phyloP scores from a whole-genome alignment of 2,329 filamentous ascomycete genomes.

The Xylaria sp. region DNA sequence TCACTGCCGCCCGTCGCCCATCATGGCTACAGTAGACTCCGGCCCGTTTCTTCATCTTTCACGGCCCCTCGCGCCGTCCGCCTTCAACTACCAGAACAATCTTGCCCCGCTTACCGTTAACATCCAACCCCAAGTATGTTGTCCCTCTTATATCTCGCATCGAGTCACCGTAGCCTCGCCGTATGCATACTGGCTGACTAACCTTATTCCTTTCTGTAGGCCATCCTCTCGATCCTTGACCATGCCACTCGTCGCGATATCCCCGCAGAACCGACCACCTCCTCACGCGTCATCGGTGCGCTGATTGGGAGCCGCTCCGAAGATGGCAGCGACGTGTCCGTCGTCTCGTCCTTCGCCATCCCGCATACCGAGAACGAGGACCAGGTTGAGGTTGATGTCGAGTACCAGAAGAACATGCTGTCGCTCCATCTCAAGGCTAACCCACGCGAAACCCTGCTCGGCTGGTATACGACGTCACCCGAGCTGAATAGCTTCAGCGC shows the following conservation, averaged over 20 bases:
- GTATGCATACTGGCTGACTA: neutral
- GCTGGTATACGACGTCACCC: conserved; percentile 97
- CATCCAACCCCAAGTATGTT: conserved; percentile 88
- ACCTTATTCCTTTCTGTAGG: conserved; percentile 47
- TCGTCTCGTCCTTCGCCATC: conserved; percentile 95
- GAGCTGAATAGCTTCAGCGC: conserved; percentile 99
- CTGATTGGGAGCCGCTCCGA: conserved; percentile 91
- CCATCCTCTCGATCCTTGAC: conserved; percentile 81
- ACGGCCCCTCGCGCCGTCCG: conserved; percentile 84
- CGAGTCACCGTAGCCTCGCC: neutral
- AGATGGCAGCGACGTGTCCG: conserved; percentile 95
- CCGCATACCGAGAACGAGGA: conserved; percentile 98
- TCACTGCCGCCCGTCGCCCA: conserved; percentile 44
- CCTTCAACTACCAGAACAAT: conserved; percentile 78
- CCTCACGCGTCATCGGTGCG: conserved; percentile 95
- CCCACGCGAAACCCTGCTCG: conserved; percentile 90
- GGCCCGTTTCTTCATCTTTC: conserved; percentile 94
- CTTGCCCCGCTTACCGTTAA: conserved; percentile 92
- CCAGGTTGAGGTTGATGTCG: conserved; percentile 99
- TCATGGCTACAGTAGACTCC: conserved; percentile 73
- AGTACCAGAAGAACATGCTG: conserved; percentile 99
- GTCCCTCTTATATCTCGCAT: conserved; percentile 1
- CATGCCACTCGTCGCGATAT: conserved; percentile 88
- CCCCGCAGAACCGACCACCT: conserved; percentile 67
- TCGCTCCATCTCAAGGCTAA: conserved; percentile 91